Evolutionary conservation across 352 stramenopile genomes (phyloP), one percentile per base, ranked within the genome.

Genomic region (Globisporangium recalcitrans): DNA sequence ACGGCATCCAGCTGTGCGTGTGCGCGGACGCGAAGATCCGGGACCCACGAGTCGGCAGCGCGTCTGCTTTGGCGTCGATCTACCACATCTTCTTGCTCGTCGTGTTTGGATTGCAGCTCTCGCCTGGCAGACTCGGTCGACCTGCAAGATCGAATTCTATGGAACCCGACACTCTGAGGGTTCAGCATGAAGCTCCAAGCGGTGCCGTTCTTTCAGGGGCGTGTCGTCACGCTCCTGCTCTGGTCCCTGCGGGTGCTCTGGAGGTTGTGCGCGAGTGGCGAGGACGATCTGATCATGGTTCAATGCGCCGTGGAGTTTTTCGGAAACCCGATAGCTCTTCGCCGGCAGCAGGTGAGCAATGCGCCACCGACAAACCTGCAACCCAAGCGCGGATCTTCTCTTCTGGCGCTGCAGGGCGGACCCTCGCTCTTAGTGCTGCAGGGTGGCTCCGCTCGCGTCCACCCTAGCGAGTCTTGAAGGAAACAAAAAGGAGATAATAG

Each of bases 51-150:
- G 22, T 61, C 8, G 55, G 21, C 2, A 14, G 16, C 13, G 36
- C 22, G 14, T 22, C 26, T 0, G 55, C 31, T 1, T 27, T 61
- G 10, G 36, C 38, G 16, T 27, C 55, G 26, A 16, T 61, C 24
- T 61, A 61, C 42, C 55, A 61, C 24, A 32, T 61, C 36, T 61
- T 61, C 38, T 16, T 61, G 36, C 42, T 61, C 24, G 27, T 52
- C 38, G 24, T 61, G 19, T 51, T 61, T 34, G 42, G 55, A 1
- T 14, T 61, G 19, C 24, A 38, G 24, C 36, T 61, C 24, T 40
- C 42, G 24, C 38, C 55, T 31, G 4, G n/a, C 44, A 14, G 6
- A 27, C 6, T 19, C n/a, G 24, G 27, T 19, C 4, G 19, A 49
- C 2, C 19, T 63, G 11, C 29, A 55, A 31, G 44, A 47, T 21